These are phyloP conservation scores for Lentinula edodes DNA, from an alignment of 768 basidiomycete species.

Conservation along the genomic window DNA sequence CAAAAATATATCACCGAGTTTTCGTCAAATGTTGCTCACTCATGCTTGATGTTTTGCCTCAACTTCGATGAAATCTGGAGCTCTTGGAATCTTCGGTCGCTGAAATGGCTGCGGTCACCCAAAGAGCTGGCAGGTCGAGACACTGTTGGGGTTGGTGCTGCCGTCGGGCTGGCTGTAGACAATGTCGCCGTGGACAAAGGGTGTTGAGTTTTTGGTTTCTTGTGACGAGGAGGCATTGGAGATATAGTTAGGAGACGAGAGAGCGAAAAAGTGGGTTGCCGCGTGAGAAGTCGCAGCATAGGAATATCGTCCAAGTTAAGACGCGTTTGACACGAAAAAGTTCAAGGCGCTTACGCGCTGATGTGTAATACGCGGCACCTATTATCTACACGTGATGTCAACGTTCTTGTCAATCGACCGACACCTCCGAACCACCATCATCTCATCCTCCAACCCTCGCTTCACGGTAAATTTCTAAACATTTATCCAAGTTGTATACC, in stretches of 20 bases:
- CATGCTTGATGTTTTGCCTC: slow-evolving; percentile 36
- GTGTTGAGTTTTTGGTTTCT: not conserved
- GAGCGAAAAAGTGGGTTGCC: not conserved
- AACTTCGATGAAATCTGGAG: slow-evolving; percentile 32
- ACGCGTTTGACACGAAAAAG: not conserved
- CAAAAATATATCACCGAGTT: not conserved
- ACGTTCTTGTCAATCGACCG: not conserved
- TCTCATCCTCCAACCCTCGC: not conserved
- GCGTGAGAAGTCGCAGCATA: not conserved
- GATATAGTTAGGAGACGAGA: not conserved
- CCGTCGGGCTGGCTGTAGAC: not conserved
- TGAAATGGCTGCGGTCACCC: slow-evolving; percentile 21
- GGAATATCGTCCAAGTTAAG: not conserved
- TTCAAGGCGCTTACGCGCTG: not conserved
- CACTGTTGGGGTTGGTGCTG: not conserved
- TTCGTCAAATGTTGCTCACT: slow-evolving; percentile 22
- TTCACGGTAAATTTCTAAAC: not conserved
- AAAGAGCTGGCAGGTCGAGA: not conserved
- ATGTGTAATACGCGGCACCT: not conserved
- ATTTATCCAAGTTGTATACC: not conserved
- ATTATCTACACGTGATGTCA: not conserved
- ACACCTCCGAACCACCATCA: not conserved
- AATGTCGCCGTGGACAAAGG: not conserved
- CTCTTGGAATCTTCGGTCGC: slow-evolving; percentile 20
- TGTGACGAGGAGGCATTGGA: not conserved